Evolutionary conservation across 75 land plant genomes (phyloP).

Genomic region (Isoetes taiwanensis): DNA sequence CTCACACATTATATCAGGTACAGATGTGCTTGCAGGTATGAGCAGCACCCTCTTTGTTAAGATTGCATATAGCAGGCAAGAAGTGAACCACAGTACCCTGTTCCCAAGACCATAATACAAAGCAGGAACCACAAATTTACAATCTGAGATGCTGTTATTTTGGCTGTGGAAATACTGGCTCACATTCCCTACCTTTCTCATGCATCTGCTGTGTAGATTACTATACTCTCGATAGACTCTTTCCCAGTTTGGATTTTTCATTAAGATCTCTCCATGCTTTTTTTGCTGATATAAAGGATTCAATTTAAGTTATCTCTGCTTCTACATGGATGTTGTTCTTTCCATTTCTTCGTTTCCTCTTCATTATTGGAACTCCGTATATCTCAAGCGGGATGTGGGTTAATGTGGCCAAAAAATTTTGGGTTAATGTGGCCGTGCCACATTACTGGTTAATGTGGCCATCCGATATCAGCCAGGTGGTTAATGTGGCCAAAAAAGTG

Average conservation of each 20-base stretch:
- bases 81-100: constrained; percentile 4
- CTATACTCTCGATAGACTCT: constrained; percentile 1
- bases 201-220: constrained; percentile 6
- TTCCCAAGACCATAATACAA: constrained; percentile 8
- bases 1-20: constrained; percentile 15
- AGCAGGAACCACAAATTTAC: constrained; percentile 10
- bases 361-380: no score
- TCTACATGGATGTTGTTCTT: no score
- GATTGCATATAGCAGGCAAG: constrained; percentile 9
- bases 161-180: constrained; percentile 1
- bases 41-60: constrained; percentile 13
- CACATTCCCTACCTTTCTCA: constrained; percentile 3
- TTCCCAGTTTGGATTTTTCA: background rate
- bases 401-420: no score
- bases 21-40: background rate
- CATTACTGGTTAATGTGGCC: no score
- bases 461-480: no score
- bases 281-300: background rate
- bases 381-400: no score
- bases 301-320: no score
- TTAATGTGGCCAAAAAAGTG: no score
- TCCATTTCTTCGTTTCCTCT: no score
- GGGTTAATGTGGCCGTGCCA: no score
- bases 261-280: background rate
- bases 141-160: constrained; percentile 11